Conservation (phyloP, 106 monocot species). For the Phalaenopsis equestris region DNA sequence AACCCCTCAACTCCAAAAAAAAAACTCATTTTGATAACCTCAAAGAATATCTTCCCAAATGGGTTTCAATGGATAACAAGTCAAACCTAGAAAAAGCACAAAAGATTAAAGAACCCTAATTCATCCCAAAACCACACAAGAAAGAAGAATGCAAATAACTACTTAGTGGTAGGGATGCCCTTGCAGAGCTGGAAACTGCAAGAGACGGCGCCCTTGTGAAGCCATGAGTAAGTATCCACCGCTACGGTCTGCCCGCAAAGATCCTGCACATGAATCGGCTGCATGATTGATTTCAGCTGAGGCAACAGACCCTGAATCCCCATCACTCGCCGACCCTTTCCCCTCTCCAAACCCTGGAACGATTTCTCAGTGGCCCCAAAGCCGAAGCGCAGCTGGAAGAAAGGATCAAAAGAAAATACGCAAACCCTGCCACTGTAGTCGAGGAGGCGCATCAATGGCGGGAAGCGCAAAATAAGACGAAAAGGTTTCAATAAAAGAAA, state of each 20-base stretch:
- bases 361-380: background rate
- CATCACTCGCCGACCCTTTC: conserved; percentile 26
- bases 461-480: background rate
- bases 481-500: no score
- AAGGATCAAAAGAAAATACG: background rate
- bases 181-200: conserved; percentile 91
- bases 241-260: conserved; percentile 72
- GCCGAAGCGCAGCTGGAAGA: background rate
- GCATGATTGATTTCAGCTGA: conserved; percentile 84
- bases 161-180: conserved; percentile 75
- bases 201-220: conserved; percentile 96
- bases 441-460: background rate
- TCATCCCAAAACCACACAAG: background rate
- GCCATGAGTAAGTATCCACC: conserved; percentile 97
- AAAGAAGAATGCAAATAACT: background rate
- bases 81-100: background rate
- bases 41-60: background rate
- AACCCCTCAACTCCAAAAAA: background rate
- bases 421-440: background rate
- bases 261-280: conserved; percentile 65
- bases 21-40: background rate
- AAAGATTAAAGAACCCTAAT: background rate
- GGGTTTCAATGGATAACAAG: background rate
- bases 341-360: background rate
- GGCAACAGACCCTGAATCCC: conserved; percentile 93